Evolutionary conservation across 768 basidiomycete genomes (phyloP), one percentile per base, ranked within the genome.

Genomic region (Dioszegia hungarica): DNA sequence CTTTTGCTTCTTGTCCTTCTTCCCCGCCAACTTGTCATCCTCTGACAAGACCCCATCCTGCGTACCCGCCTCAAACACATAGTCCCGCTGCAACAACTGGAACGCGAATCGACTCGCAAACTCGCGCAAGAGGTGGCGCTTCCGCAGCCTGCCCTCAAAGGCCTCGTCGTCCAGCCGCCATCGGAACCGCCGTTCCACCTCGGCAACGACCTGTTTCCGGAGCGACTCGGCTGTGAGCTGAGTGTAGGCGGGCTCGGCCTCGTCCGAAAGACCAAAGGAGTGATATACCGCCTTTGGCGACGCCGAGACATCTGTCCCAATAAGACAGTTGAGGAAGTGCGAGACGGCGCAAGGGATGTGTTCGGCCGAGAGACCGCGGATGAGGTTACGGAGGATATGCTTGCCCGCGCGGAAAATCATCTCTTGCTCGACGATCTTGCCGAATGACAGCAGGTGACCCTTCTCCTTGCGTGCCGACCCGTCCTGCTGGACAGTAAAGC

Each of bases 241-340:
- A 45, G 73, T 70, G 70, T 78, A 80, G 0, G 57, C 56, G 11
- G 76, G 78, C 22, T 63, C 53, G n/a, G 17, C 40, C 11, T 67
- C 49, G 36, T 51, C 36, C 20, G 49, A 51, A 9, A 77, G 63
- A 24, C 59, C 56, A 47, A 74, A 57, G n/a, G 77, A 56, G 38
- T 73, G 68, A 70, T 71, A 72, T 33, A 62, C 56, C 2, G 78
- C 73, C 14, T 67, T 57, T 10, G 75, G 69, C 54, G 73, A 70
- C 37, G 71, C 34, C 61, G 74, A 71, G 57, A 70, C 40, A 8
- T 62, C 49, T 0, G 72, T 45, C 24, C 78, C 78, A 38, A 80
- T 61, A n/a, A 80, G 70, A 62, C 79, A 80, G 71, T 80, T 79
- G 63, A 78, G 69, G 75, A 79, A 78, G 72, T 80, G 79, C 2